phyloP scores from a whole-genome alignment of 495 filamentous ascomycete species.

The Penicillium tannophilum region DNA sequence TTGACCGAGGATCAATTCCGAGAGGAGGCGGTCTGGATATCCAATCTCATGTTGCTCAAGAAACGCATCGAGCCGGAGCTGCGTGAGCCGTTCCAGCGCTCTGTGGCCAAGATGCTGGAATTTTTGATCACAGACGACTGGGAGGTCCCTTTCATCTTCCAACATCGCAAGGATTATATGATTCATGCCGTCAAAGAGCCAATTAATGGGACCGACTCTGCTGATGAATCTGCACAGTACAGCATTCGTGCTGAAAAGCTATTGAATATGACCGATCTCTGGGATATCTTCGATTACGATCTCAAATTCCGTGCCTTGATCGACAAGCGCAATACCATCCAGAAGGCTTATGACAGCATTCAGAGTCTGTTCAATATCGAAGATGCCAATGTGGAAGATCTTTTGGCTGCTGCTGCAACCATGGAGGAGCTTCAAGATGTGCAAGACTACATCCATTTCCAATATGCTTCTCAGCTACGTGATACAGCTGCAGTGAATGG shows the following conservation, averaged over 20 bases:
- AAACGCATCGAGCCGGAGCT: conserved; percentile 72
- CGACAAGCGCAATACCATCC: conserved; percentile 83
- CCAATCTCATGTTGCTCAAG: conserved; percentile 81
- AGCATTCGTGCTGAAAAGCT: conserved; percentile 82
- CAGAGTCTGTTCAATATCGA: conserved; percentile 53
- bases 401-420: conserved; percentile 70
- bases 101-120: conserved; percentile 89
- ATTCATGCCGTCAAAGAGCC: conserved; percentile 83
- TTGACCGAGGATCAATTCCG: conserved; percentile 78
- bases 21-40: conserved; percentile 91
- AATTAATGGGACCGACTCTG: conserved; percentile 49
- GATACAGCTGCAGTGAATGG: conserved; percentile 67
- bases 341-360: conserved; percentile 74
- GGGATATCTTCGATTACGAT: conserved; percentile 91
- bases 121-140: conserved; percentile 90
- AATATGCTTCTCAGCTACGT: conserved; percentile 80
- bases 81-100: conserved; percentile 78
- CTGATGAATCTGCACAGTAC: conserved; percentile 70
- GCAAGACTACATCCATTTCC: conserved; percentile 95
- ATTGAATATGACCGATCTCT: conserved; percentile 87
- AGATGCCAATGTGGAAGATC: conserved; percentile 70
- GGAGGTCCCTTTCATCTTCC: conserved; percentile 96
- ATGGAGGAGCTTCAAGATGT: conserved; percentile 96
- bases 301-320: conserved; percentile 89
- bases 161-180: conserved; percentile 96